Percentiles rank a stretch among this genome's conserved stretches.
These are phyloP conservation scores for Monilinia polystroma DNA, from an alignment of 2,329 filamentous ascomycete genomes.

Conservation along the genomic window DNA sequence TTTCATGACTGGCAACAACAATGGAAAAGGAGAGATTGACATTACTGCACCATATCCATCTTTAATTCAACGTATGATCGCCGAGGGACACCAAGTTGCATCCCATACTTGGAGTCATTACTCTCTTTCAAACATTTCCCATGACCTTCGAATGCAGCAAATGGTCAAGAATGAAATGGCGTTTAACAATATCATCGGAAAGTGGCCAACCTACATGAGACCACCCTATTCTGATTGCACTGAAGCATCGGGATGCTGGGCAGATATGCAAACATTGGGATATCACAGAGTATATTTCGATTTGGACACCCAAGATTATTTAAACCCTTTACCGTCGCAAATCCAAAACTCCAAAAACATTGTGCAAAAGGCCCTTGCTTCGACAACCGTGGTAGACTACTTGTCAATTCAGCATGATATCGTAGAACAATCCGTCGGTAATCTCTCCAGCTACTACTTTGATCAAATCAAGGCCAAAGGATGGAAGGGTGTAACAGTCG, in stretches of 20 bases:
- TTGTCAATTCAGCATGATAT: conserved; percentile 47
- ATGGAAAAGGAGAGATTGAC: conserved; percentile 41
- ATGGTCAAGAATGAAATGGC: conserved; percentile 55
- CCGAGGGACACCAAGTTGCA: conserved; percentile 55
- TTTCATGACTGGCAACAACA: conserved; percentile 60
- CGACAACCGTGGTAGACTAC: conserved; percentile 37
- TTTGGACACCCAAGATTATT: conserved; percentile 51
- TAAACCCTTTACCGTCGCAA: conserved; percentile 43
- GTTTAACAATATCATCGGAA: conserved; percentile 52
- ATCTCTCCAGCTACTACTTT: conserved; percentile 38
- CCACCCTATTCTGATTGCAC: conserved; percentile 43
- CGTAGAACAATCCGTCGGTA: conserved; percentile 37
- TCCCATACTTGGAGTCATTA: conserved; percentile 56
- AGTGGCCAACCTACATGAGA: conserved; percentile 53
- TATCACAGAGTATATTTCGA: conserved; percentile 51
- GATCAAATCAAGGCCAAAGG: conserved; percentile 40
- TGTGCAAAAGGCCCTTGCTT: conserved; percentile 43
- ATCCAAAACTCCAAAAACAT: conserved; percentile 49
- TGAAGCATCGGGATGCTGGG: conserved; percentile 42
- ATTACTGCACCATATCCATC: conserved; percentile 46
- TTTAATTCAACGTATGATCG: conserved; percentile 45
- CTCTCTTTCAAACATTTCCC: conserved; percentile 45
- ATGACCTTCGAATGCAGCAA: conserved; percentile 46
- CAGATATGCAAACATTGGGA: conserved; percentile 40
- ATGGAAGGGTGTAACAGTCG: conserved; percentile 45